Evolutionary conservation across 2,329 filamentous ascomycete species (phyloP), one percentile per base, ranked within the genome.

Genomic region (Fusarium papillatum): DNA sequence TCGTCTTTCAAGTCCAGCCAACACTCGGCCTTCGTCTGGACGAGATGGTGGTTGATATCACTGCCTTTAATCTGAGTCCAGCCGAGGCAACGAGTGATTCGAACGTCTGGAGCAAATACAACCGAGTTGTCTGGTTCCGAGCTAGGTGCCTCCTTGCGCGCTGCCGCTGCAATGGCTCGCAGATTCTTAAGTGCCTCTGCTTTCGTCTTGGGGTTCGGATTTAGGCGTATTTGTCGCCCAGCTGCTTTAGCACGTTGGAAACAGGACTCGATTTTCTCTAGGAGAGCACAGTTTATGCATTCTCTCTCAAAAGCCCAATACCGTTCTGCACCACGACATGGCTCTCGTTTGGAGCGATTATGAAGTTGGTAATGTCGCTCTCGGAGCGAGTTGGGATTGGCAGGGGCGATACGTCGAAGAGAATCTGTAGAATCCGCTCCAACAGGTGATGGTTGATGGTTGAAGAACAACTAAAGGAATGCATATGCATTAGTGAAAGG

Each of bases 251-350:
- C 57, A 17, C 19, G 34, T 26, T 11, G n/a, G 31, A 60, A 36
- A 7, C 57, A 38, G 57, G 34, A 8, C 14, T 11, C 31, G 5
- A 60, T 41, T 2, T 29, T 60, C 57, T 60, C 57, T 8, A 41
- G 57, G 19, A 60, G 31, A 14, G 57, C 22, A 19, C 13, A n/a
- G 17, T 41, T 60, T 7, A 60, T 38, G n/a, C 57, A 60, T 17
- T 41, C 57, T 39, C 57, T 38, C 57, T 60, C 57, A 14, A 61
- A 61, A 10, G 59, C n/a, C 59, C 59, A 61, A 41, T 61, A 61
- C 14, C 55, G 55, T 13, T 31, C n/a, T 60, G 55, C 55, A 26
- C 50, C 46, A 19, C 24, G 24, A 19, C 19, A 17, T 19, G 26
- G 26, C 22, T 16, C 16, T 16, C 36, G 36, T 26, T 26, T 26